Base-by-base conservation (phyloP, 495 filamentous ascomycete species). In the Daldinia loculata region DNA sequence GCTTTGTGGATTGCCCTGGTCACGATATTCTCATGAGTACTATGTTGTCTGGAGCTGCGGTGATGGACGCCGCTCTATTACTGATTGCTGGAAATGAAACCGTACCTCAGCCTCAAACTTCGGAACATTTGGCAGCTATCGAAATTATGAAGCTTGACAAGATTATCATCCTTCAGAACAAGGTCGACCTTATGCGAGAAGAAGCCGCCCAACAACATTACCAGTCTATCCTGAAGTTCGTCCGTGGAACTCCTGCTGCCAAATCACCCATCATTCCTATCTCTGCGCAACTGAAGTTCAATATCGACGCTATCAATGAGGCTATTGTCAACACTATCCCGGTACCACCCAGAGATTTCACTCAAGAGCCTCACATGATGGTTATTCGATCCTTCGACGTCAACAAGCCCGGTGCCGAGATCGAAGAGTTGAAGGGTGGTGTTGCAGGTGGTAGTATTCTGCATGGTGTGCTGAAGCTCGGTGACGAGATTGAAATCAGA, bases 21-120 rank as follows among this genome's bases (percentile, higher is more conserved):
- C 95, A 99, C 90, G 95, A 99, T 83, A 99, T 99, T 93, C 93
- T 99, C 76, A 99, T 99, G 95, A 97, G 94, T 81, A 99, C 95
- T 66, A 99, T 98, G 95, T 90, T 98, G 83, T 99, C 95, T 78
- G 96, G 95, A 76, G 95, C 95, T 75, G 95, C 95, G 48, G 95
- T 99, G 85, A 99, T 99, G 95, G 95, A 99, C 80, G 95, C 95
- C 56, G 96, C 96, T 34, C 87, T 99, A 32, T 89, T 99, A 32
- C 86, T 99, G 45, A 98, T 99, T 78, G 96, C 95, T 67, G 96
- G 95, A 83, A 99, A 99, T 85, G 95, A 99, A 91, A 91, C 91
- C 17, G 98, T 95, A 82, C 95, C 95, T 19, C 95, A 99, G 80
- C 95, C 95, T n/a, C 95, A 99, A 78, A 99, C 95, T 12, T 97